Base-by-base conservation (phyloP, 2,329 filamentous ascomycete species). In the Pseudocercospora fijiensis region DNA sequence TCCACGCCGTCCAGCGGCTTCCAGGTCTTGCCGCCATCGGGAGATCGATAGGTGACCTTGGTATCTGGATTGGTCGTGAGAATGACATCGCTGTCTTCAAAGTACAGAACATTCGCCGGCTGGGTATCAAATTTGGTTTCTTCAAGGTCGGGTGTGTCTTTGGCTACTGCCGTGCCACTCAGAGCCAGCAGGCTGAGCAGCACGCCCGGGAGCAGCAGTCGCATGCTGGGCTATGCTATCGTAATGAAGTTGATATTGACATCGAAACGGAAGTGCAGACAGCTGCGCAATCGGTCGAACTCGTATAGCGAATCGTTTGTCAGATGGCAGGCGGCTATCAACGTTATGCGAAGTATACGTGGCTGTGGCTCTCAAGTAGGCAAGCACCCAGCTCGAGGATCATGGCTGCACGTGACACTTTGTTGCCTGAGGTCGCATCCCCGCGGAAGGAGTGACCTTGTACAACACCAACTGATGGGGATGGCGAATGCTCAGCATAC, bases 61-160 rank as follows among this genome's bases (percentile, higher is more conserved):
- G 84, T 83, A 13, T 82, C 77, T 57, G 81, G 74, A 75, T 96
- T 90, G 71, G 89, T 87, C 74, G 92, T 88, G 52, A 98, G 78
- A 64, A 96, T 82, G 58, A 90, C 86, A 76, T 96, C 89, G 69
- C 91, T 93, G 76, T 94, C 91, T 73, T 95, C 89, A 75, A 99
- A 98, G 79, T 96, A 99, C 79, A 90, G 90, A 69, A 97, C 81
- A 75, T 88, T 87, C 60, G 79, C 75, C 0, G 92, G 90, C 60
- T 83, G 78, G 71, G 87, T 82, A 51, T 89, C 81, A 78, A 97
- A 90, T 53, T 84, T 78, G 59, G 81, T 90, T 64, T 82, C 79
- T 66, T 84, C 82, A 72, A 96, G 83, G 61, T 83, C 82, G 24
- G 93, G 93, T 52, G 70, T 66, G 61, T 73, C 70, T 59, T 75